phyloP scores from a whole-genome alignment of 371 early-diverging fungal genomes.

The Rhizopus microsporus region DNA sequence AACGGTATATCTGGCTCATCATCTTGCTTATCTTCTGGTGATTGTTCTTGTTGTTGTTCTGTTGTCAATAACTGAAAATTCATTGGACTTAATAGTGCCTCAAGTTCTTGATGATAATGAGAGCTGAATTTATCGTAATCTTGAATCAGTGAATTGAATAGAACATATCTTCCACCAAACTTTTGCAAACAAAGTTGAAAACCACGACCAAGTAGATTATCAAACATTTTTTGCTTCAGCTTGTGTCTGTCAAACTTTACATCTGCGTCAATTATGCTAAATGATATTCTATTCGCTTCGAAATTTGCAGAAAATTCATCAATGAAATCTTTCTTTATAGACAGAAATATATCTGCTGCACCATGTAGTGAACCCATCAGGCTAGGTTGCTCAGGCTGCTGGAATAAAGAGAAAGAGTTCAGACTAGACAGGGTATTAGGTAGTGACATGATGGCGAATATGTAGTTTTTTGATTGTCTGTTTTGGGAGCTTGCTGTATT shows the following conservation, averaged over 20 bases:
- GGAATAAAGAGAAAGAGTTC: no score
- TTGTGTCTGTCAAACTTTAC: not conserved
- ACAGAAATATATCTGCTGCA: not conserved
- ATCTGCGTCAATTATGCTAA: slow-evolving; percentile 6
- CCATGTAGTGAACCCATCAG: not conserved
- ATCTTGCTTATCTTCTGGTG: no score
- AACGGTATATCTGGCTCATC: no score
- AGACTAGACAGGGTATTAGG: no score
- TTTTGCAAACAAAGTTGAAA: not conserved
- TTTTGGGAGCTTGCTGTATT: no score
- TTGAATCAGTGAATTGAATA: slow-evolving; percentile 1
- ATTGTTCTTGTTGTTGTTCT: no score
- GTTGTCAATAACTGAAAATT: no score
- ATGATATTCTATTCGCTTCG: not conserved
- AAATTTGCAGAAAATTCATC: not conserved
- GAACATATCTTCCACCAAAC: not conserved
- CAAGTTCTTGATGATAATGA: not conserved
- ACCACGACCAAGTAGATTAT: not conserved
- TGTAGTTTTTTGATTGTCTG: no score
- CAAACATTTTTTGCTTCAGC: not conserved
- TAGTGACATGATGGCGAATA: no score
- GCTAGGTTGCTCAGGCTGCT: no score
- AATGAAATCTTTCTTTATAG: slow-evolving; percentile 1
- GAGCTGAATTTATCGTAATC: not conserved
- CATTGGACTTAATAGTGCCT: not conserved